Conservation (phyloP, 73 alveolate genomes). For the Symbiodinium pilosum region DNA sequence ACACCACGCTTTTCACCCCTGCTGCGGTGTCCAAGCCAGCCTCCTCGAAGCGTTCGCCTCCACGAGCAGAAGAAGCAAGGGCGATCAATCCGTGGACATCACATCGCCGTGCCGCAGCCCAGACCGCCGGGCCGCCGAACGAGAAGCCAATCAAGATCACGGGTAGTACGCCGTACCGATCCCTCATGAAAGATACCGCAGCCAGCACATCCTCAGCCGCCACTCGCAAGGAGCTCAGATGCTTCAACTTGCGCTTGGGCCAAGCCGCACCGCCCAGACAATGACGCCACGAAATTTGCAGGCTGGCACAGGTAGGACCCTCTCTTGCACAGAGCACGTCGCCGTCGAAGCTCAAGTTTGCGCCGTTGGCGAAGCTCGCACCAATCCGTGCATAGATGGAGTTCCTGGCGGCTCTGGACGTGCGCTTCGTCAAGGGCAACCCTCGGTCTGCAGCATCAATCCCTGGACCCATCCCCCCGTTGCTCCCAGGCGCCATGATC, state of each 20-base stretch:
- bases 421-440: neutral
- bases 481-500: constrained; percentile 12
- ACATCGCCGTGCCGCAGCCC: neutral
- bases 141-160: neutral
- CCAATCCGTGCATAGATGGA: neutral
- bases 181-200: constrained; percentile 5
- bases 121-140: neutral
- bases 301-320: neutral
- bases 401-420: neutral
- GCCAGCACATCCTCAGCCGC: neutral
- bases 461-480: neutral
- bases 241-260: constrained; percentile 11
- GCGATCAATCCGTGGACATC: neutral
- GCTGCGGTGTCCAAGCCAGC: constrained; percentile 7
- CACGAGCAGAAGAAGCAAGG: constrained; percentile 11
- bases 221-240: neutral
- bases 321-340: neutral
- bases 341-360: neutral
- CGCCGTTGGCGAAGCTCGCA: neutral
- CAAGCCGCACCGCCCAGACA: neutral
- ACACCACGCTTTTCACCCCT: neutral
- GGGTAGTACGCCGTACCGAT: neutral
- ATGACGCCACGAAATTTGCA: neutral
- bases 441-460: neutral
- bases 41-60: neutral